Evolutionary conservation across 2,329 filamentous ascomycete genomes (phyloP).

Genomic region (Hirsutella thompsonii): DNA sequence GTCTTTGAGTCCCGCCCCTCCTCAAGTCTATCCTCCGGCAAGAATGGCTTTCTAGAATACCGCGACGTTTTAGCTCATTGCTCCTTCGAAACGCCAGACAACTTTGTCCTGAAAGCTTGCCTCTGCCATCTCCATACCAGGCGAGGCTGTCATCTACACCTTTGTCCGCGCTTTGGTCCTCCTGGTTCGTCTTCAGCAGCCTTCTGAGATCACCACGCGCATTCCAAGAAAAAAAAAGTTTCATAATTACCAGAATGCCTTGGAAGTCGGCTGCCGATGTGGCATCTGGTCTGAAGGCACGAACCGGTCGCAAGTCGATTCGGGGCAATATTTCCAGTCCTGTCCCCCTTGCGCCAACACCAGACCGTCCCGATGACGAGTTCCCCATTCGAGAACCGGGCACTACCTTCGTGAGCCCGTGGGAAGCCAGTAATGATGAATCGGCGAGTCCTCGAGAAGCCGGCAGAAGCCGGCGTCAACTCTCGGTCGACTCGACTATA

Average conservation of each 20-base stretch:
- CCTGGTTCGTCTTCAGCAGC: neutral
- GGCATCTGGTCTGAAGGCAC: constrained; percentile 11
- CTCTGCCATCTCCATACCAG: neutral
- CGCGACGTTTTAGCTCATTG: too few relatives aligned
- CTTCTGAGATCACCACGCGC: too few relatives aligned
- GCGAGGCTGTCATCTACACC: too few relatives aligned
- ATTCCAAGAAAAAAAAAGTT: too few relatives aligned
- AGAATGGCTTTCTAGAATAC: too few relatives aligned
- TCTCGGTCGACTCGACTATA: neutral
- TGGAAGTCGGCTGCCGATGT: constrained; percentile 31
- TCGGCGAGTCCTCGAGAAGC: neutral
- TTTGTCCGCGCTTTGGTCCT: too few relatives aligned
- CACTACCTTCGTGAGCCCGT: constrained; percentile 18
- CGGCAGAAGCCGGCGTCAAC: neutral
- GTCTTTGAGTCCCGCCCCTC: too few relatives aligned
- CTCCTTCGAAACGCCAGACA: neutral
- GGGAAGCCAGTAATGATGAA: constrained; percentile 9
- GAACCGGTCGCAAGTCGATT: constrained; percentile 29
- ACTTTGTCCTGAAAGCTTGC: too few relatives aligned
- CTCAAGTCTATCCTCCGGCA: too few relatives aligned
- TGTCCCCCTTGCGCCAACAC: constrained; percentile 36
- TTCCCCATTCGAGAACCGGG: constrained; percentile 36
- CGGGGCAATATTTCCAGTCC: constrained; percentile 49
- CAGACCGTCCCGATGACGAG: constrained; percentile 34
- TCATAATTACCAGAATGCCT: constrained; percentile 13